phyloP scores from a whole-genome alignment of 345 rosid genomes.

The Linum lewisii region DNA sequence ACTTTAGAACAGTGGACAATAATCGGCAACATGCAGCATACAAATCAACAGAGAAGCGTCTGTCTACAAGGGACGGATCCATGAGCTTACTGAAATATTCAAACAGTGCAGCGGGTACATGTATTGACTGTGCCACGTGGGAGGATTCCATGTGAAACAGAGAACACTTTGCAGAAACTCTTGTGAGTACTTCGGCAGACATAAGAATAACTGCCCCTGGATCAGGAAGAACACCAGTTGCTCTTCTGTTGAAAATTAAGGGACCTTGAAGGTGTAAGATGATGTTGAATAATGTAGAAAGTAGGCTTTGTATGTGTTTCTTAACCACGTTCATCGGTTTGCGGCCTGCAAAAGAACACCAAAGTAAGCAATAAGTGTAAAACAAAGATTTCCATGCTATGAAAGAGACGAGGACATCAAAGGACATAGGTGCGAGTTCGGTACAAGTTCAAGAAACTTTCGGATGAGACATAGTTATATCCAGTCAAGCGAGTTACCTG shows the following conservation, averaged over 20 bases:
- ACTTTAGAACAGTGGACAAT: slow-evolving; percentile 65
- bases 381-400: slow-evolving; percentile 6
- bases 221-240: slow-evolving; percentile 41
- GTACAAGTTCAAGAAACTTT: too few relatives aligned
- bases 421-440: neutral
- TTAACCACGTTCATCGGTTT: slow-evolving; percentile 50
- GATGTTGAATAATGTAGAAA: slow-evolving; percentile 63
- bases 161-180: slow-evolving; percentile 63
- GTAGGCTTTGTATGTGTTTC: slow-evolving; percentile 49
- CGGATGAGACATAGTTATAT: too few relatives aligned
- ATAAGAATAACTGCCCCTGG: slow-evolving; percentile 78
- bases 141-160: slow-evolving; percentile 59
- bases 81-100: slow-evolving; percentile 33
- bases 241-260: slow-evolving; percentile 32
- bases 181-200: slow-evolving; percentile 79
- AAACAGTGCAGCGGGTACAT: slow-evolving; percentile 60
- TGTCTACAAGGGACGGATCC: slow-evolving; percentile 28
- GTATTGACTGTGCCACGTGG: slow-evolving; percentile 66
- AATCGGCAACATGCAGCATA: slow-evolving; percentile 67
- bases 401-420: neutral
- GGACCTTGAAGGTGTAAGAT: slow-evolving; percentile 78
- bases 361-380: slow-evolving; percentile 11
- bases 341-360: slow-evolving; percentile 45
- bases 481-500: slow-evolving; percentile 38
- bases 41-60: slow-evolving; percentile 41